A percentile compares a stretch with the other conserved stretches of the same genome.
phyloP scores from a whole-genome alignment of 768 basidiomycete species.

The Mycena amicta region DNA sequence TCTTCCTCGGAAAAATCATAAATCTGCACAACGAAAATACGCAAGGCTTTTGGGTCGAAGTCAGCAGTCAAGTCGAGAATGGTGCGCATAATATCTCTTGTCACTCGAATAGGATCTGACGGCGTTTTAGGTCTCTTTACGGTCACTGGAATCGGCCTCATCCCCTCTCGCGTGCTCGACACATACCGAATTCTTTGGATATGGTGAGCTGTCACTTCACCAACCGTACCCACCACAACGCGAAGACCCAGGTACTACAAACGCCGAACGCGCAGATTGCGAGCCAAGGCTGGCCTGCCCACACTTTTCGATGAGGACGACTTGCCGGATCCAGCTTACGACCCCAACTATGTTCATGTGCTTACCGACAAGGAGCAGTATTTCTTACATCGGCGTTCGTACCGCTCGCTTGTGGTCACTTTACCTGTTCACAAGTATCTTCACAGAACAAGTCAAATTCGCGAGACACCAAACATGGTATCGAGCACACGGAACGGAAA shows the following conservation, averaged over 20 bases:
- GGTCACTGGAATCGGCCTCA: constrained; percentile 76
- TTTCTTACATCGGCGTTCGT: constrained; percentile 66
- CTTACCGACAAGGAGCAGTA: constrained; percentile 65
- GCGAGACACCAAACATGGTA: constrained; percentile 83
- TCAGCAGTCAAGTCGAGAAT: constrained; percentile 75
- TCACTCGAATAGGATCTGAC: background rate
- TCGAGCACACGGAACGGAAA: constrained; percentile 80
- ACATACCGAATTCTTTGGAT: constrained; percentile 77
- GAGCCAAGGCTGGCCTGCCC: constrained; percentile 66
- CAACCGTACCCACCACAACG: no score
- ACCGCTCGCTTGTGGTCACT: background rate
- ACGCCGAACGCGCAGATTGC: constrained; percentile 55
- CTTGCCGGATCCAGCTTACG: constrained; percentile 75
- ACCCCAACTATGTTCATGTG: constrained; percentile 72
- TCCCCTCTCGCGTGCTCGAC: constrained; percentile 75
- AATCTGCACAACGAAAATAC: constrained; percentile 67
- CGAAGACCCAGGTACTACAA: no score
- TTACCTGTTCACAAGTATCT: constrained; percentile 3
- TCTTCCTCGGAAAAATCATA: constrained; percentile 70
- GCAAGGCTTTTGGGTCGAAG: constrained; percentile 83
- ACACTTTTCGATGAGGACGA: constrained; percentile 76
- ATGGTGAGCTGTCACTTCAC: no score
- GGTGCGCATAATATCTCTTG: constrained; percentile 47
- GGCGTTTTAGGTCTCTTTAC: constrained; percentile 66
- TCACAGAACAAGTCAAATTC: constrained; percentile 71